Evolutionary conservation across 2,329 filamentous ascomycete species (phyloP), one percentile per base, ranked within the genome.

Genomic region (Cladosporium velox): DNA sequence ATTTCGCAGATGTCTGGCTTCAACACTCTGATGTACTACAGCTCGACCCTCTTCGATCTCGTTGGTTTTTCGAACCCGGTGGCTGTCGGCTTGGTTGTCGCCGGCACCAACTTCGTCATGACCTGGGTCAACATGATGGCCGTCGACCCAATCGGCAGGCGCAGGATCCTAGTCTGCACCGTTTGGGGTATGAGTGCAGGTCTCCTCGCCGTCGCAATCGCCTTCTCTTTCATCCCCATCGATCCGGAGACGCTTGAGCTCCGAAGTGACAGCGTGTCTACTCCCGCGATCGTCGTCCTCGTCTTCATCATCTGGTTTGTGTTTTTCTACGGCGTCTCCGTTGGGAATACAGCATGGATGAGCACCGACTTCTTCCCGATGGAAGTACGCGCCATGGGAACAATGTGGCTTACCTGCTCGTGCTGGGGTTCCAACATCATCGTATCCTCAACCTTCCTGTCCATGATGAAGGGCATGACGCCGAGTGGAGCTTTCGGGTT

Each of bases 11-110:
- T 63, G 32, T 63, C 47, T 11, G 60, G 60, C 10, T 63, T 63
- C 60, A 63, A 63, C 79, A 93, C 91, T 12, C 83, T 97, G 34
- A 96, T 96, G 92, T 97, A 96, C 78, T 96, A 78, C 66, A 68
- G 24, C 68, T 64, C n/a, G 68, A 65, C 60, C n/a, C 49, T 63
- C 21, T 63, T 63, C 49, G 21, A 71, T 70, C 55, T 71, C 8
- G n/a, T 38, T 18, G 41, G 62, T 0, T 38, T 66, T 59, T 44
- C 69, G 64, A 18, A 73, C 52, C 54, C 66, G 47, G 30, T 88
- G 83, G 24, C 90, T 84, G n/a, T 78, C 79, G 58, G 88, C 88
- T 28, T 87, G 6, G 60, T 63, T 3, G 60, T 63, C 49, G 60
- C 60, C 2, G 60, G 90, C 66, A 95, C 93, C 57, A 96, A 96